Base-by-base conservation (phyloP, 192 early-diverging fungal species). In the Thoreauomyces humboldtii region DNA sequence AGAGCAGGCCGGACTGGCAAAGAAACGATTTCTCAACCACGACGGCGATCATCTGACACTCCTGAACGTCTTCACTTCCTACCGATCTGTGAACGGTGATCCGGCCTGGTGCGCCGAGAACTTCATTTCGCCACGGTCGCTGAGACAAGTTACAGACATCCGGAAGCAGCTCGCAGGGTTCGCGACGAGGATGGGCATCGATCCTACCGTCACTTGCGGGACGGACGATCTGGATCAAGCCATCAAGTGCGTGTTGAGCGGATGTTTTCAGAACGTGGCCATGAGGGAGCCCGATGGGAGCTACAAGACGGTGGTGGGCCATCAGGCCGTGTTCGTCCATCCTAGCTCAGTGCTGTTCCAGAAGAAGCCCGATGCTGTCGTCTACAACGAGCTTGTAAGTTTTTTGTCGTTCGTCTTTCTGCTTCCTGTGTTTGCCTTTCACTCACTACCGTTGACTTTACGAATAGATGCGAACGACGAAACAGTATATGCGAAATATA, bases 1-100 rank as follows among this genome's bases (percentile, higher is more conserved):
- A 33, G 94, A 96, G 35, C 82, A 92, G 54, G 91, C 89, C 15
- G 80, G 84, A 28, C 87, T 87, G 12, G 89, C 91, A 15, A 90
- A 89, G 52, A 77, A 83, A 59, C 84, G 88, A 48, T 99, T 99
- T 66, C 62, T 87, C 9, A 89, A 84, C 34, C 80, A 82, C 29
- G 91, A 95, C 34, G 97, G 97, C 53, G 95, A 99, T 76, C 94
- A 95, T 53, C 61, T 99, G 25, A 99, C 97, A 1, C 81, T 91
- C 11, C 69, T 96, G 42, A 96, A 95, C 63, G 89, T 94, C 1
- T 66, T 92, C 35, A 78, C 84, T 15, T 89, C 84, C 4, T 97
- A 91, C 67, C 75, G 79, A 62, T 79, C 82, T 25, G 89, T 88
- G 4, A 79, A 91, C 21, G 92, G 91, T 12, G 89, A 96, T 59